phyloP scores from a whole-genome alignment of 2,329 filamentous ascomycete species.

The Cladobotryum protrusum region DNA sequence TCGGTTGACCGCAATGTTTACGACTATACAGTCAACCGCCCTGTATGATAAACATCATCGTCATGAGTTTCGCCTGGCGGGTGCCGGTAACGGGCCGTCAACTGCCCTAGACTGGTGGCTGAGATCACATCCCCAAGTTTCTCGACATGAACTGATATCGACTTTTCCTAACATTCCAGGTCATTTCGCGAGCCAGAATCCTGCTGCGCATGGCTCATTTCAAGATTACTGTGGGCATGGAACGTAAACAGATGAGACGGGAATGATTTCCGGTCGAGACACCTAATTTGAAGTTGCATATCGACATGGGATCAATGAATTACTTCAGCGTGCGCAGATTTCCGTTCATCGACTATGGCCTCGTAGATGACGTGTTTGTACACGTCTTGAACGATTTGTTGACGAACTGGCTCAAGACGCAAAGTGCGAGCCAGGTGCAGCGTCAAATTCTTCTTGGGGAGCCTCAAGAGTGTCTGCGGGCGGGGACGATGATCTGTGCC shows the following conservation, averaged over 20 bases:
- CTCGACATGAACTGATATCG: constrained; percentile 91
- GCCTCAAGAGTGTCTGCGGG: constrained; percentile 92
- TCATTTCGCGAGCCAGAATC: constrained; percentile 73
- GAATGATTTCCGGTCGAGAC: constrained; percentile 86
- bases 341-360: constrained; percentile 66
- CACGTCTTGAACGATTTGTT: constrained; percentile 67
- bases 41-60: constrained; percentile 72
- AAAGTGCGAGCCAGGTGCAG: constrained; percentile 45
- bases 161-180: constrained; percentile 97
- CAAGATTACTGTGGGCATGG: constrained; percentile 78
- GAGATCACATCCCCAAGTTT: constrained; percentile 96
- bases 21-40: constrained; percentile 72
- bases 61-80: constrained; percentile 71
- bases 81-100: constrained; percentile 78
- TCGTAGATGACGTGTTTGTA: constrained; percentile 76
- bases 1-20: constrained; percentile 72
- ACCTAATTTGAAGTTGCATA: constrained; percentile 93
- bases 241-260: constrained; percentile 72
- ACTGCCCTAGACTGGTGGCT: constrained; percentile 84
- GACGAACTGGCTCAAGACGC: constrained; percentile 45
- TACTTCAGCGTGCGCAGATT: constrained; percentile 97
- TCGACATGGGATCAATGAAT: constrained; percentile 94
- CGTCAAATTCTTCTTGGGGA: constrained; percentile 88
- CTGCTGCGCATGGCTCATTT: constrained; percentile 78
- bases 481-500: constrained; percentile 91